Percentiles rank a stretch among this genome's conserved stretches.
These are phyloP conservation scores for Fusarium sp. DNA, from an alignment of 2,329 filamentous ascomycete genomes.

Conservation along the genomic window DNA sequence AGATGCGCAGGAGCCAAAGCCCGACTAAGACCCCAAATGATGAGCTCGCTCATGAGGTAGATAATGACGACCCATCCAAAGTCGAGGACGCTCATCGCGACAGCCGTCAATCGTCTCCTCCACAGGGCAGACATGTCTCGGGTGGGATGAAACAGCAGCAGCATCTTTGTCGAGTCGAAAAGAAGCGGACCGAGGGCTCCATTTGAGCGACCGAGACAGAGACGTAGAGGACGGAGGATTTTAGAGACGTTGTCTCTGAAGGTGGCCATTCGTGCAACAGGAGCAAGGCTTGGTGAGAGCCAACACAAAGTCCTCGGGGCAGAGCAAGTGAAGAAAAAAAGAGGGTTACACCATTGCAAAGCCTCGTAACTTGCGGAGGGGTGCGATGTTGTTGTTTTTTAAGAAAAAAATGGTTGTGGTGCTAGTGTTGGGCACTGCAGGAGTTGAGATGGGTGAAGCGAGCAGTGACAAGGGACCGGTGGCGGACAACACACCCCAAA, in stretches of 20 bases:
- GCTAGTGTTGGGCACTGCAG: constrained; percentile 21
- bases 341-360: constrained; percentile 33
- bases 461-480: constrained; percentile 11
- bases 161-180: constrained; percentile 7
- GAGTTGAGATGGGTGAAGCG: background rate
- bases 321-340: background rate
- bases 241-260: constrained; percentile 33
- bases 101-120: constrained; percentile 22
- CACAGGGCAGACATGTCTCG: constrained; percentile 40
- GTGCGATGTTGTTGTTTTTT: constrained; percentile 22
- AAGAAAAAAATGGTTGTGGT: background rate
- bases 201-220: constrained; percentile 46
- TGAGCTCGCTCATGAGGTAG: constrained; percentile 54
- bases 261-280: constrained; percentile 38
- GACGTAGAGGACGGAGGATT: constrained; percentile 37
- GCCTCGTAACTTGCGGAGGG: constrained; percentile 29
- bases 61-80: constrained; percentile 49
- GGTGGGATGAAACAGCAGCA: constrained; percentile 36
- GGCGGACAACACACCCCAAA: constrained; percentile 3
- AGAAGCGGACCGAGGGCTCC: constrained; percentile 18
- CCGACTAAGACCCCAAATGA: constrained; percentile 55
- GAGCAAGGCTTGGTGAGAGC: constrained; percentile 6
- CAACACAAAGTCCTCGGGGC: constrained; percentile 17
- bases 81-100: constrained; percentile 15
- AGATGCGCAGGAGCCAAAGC: constrained; percentile 46